phyloP scores from a whole-genome alignment of 192 early-diverging fungal species.

The Coemansia aciculifera region DNA sequence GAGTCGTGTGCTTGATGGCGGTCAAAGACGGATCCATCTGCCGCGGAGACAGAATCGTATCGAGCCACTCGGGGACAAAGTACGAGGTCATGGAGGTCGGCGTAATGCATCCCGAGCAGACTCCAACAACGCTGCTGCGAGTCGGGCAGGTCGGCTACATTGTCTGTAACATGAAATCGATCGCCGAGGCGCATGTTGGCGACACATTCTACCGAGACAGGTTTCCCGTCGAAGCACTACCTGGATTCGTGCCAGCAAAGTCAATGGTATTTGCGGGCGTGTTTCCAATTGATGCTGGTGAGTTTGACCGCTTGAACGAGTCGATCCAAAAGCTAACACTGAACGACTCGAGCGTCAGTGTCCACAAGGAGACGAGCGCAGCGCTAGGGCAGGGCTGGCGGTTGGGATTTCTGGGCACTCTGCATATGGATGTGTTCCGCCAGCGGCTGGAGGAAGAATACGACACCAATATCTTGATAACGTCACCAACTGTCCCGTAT shows the following conservation, averaged over 20 bases:
- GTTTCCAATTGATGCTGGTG: constrained; percentile 87
- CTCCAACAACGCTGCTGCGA: constrained; percentile 54
- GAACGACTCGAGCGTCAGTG: constrained; percentile 91
- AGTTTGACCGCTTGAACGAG: constrained; percentile 86
- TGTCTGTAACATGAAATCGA: constrained; percentile 88
- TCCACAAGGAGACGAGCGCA: constrained; percentile 80
- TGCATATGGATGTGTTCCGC: constrained; percentile 98
- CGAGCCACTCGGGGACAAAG: constrained; percentile 68
- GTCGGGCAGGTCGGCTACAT: constrained; percentile 90
- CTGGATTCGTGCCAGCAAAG: constrained; percentile 94
- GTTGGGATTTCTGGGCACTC: constrained; percentile 90
- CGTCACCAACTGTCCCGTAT: constrained; percentile 91
- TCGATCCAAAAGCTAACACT: constrained; percentile 90
- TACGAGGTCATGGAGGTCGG: constrained; percentile 93
- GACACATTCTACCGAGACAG: constrained; percentile 88
- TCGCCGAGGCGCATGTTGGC: constrained; percentile 90
- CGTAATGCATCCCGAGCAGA: constrained; percentile 92
- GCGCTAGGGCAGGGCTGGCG: constrained; percentile 96
- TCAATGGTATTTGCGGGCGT: constrained; percentile 95
- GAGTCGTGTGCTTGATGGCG: constrained; percentile 93
- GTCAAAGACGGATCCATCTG: constrained; percentile 79
- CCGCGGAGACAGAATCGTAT: constrained; percentile 78
- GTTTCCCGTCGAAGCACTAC: constrained; percentile 68
- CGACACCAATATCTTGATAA: constrained; percentile 86
- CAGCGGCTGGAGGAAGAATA: constrained; percentile 94